Evolutionary conservation across 345 rosid species (phyloP).

Genomic region (Xanthoceras sorbifolium): DNA sequence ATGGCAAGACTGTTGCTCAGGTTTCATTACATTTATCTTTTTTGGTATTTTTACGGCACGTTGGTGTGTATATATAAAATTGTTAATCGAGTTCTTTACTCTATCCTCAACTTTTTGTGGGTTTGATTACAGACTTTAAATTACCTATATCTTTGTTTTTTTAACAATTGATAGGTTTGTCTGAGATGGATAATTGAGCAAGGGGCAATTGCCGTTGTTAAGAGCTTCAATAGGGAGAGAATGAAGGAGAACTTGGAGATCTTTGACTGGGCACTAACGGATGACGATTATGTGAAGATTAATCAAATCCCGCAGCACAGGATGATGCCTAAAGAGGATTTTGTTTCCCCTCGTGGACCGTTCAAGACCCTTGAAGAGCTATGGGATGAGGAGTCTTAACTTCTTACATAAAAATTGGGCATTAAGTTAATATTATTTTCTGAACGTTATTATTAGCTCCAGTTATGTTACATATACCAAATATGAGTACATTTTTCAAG

Average conservation of each 20-base stretch:
- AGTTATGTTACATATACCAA: background rate
- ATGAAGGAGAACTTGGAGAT: slow-evolving; percentile 16
- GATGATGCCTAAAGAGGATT: background rate
- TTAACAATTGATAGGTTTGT: slow-evolving; percentile 18
- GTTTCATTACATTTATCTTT: slow-evolving; percentile 8
- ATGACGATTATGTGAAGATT: slow-evolving; percentile 13
- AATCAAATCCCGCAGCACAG: background rate
- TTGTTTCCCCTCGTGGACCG: slow-evolving; percentile 12
- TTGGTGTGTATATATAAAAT: too few relatives aligned
- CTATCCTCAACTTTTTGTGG: background rate
- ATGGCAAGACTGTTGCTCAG: slow-evolving; percentile 29
- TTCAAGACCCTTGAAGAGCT: slow-evolving; percentile 13
- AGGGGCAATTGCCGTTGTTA: slow-evolving; percentile 13
- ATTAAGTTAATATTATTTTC: background rate
- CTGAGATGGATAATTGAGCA: slow-evolving; percentile 24
- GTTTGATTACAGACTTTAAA: background rate
- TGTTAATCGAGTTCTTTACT: too few relatives aligned
- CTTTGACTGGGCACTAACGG: slow-evolving; percentile 16
- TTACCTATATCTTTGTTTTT: background rate
- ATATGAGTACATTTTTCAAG: background rate
- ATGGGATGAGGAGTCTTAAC: slow-evolving; percentile 21
- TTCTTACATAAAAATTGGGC: background rate
- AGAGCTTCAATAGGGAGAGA: slow-evolving; percentile 20
- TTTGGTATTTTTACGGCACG: background rate
- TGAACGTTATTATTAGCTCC: background rate